phyloP scores from a whole-genome alignment of 2,329 filamentous ascomycete genomes.

The Pyrenophora teres region DNA sequence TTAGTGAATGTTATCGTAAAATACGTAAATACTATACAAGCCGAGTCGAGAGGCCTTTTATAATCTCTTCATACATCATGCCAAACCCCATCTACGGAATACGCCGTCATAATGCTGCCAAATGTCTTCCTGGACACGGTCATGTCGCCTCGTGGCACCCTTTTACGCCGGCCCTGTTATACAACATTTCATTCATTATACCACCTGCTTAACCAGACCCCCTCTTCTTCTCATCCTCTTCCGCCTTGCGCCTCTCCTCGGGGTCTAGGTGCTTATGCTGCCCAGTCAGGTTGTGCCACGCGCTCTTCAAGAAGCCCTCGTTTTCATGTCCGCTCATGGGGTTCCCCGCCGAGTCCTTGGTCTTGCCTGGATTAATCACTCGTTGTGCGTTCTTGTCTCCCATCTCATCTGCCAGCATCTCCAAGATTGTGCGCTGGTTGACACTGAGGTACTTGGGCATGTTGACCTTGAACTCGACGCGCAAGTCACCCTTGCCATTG shows the following conservation, averaged over 20 bases:
- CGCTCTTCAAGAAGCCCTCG: slow-evolving; percentile 88
- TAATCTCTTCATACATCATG: slow-evolving; percentile 28
- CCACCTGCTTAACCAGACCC: slow-evolving; percentile 38
- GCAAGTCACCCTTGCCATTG: slow-evolving; percentile 76
- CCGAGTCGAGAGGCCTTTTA: slow-evolving; percentile 43
- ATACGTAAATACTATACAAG: slow-evolving; percentile 30
- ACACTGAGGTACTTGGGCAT: slow-evolving; percentile 94
- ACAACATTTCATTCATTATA: slow-evolving; percentile 2
- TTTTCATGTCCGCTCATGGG: slow-evolving; percentile 63
- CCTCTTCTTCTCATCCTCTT: slow-evolving; percentile 40
- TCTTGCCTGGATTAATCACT: slow-evolving; percentile 78
- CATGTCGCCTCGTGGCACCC: slow-evolving; percentile 5
- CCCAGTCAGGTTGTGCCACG: slow-evolving; percentile 92
- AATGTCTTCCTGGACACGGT: slow-evolving; percentile 20
- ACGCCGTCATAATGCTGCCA: slow-evolving; percentile 40
- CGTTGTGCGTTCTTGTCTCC: slow-evolving; percentile 88
- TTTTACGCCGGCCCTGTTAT: slow-evolving; percentile 17
- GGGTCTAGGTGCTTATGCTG: slow-evolving; percentile 54
- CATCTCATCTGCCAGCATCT: slow-evolving; percentile 97
- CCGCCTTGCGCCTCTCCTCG: slow-evolving; percentile 40
- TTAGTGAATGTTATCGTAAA: slow-evolving; percentile 2
- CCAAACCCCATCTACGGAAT: slow-evolving; percentile 11
- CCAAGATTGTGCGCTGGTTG: slow-evolving; percentile 89
- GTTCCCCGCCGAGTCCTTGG: slow-evolving; percentile 37
- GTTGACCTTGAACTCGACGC: slow-evolving; percentile 89